These are phyloP conservation scores for Pseudonitzschia pungens DNA, from an alignment of 108 stramenopile species.

Conservation along the genomic window DNA sequence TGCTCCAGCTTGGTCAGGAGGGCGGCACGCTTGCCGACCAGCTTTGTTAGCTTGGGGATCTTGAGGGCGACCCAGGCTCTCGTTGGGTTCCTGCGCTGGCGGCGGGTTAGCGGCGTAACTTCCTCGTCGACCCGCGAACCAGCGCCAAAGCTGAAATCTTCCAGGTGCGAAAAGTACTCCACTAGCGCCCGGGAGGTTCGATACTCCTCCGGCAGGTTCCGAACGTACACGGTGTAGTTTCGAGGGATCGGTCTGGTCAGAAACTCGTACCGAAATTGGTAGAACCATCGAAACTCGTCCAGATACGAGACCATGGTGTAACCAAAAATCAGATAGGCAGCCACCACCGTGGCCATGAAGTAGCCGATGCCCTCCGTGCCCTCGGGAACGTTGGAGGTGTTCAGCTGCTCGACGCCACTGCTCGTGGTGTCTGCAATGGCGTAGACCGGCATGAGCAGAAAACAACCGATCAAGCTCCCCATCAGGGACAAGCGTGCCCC, in stretches of 20 bases:
- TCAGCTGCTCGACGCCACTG: constrained; percentile 19
- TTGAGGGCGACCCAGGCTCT: constrained; percentile 35
- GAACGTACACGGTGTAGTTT: constrained; percentile 51
- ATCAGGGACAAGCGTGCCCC: constrained; percentile 50
- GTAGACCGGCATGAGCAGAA: constrained; percentile 47
- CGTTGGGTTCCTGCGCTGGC: background rate
- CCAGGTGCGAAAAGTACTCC: constrained; percentile 42
- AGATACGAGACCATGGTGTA: constrained; percentile 62
- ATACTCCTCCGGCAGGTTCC: constrained; percentile 49
- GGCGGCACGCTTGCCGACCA: constrained; percentile 43
- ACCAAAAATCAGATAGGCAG: constrained; percentile 66
- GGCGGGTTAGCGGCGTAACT: constrained; percentile 16
- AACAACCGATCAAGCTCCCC: constrained; percentile 40
- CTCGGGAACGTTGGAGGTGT: constrained; percentile 48
- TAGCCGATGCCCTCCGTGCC: constrained; percentile 23
- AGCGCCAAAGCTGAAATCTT: background rate
- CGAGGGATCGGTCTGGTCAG: constrained; percentile 36
- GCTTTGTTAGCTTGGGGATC: constrained; percentile 46
- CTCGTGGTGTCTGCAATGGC: constrained; percentile 27
- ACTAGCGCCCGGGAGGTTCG: constrained; percentile 35
- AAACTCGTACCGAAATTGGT: constrained; percentile 46
- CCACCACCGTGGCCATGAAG: constrained; percentile 50
- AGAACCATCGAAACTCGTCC: constrained; percentile 69
- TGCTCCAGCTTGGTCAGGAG: constrained; percentile 58
- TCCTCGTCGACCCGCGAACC: background rate